A percentile compares a stretch with the other conserved stretches of the same genome.
phyloP scores from a whole-genome alignment of 768 basidiomycete genomes.

The Tulasnella sp. region DNA sequence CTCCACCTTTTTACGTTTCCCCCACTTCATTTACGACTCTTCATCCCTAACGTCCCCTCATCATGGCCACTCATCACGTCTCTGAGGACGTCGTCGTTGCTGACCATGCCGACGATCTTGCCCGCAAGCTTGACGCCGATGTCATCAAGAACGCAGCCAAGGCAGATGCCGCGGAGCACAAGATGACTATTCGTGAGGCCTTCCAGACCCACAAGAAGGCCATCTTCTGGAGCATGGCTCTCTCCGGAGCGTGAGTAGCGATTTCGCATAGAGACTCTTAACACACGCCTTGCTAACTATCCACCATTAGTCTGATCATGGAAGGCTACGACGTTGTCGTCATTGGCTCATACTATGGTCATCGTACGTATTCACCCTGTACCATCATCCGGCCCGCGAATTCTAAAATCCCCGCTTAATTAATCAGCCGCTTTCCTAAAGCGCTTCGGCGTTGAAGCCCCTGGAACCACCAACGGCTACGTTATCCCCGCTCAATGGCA shows the following conservation, averaged over 20 bases:
- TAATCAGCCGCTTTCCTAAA: constrained; percentile 1
- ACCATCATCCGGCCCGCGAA: not conserved
- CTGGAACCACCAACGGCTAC: constrained; percentile 31
- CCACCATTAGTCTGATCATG: constrained; percentile 35
- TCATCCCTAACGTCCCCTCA: not conserved
- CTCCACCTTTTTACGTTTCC: not conserved
- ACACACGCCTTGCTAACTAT: not conserved
- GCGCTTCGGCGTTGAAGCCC: constrained; percentile 21
- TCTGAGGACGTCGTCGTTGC: constrained; percentile 24
- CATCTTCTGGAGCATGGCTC: constrained; percentile 38
- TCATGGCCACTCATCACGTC: not conserved
- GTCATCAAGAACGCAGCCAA: constrained; percentile 37
- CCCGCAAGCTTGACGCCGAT: constrained; percentile 29
- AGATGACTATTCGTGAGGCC: constrained; percentile 39
- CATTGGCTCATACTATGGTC: not conserved
- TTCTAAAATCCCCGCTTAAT: not conserved
- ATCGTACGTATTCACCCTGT: constrained; percentile 23
- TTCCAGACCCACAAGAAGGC: constrained; percentile 40
- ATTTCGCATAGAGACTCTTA: constrained; percentile 28
- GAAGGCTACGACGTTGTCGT: constrained; percentile 38
- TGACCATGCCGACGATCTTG: constrained; percentile 33
- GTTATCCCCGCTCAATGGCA: constrained; percentile 43
- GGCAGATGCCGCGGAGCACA: constrained; percentile 37
- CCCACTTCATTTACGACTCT: not conserved
- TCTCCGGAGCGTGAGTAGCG: constrained; percentile 29